Evolutionary conservation across 2,329 filamentous ascomycete genomes (phyloP).

Genomic region (Pezicula neosporulosa): DNA sequence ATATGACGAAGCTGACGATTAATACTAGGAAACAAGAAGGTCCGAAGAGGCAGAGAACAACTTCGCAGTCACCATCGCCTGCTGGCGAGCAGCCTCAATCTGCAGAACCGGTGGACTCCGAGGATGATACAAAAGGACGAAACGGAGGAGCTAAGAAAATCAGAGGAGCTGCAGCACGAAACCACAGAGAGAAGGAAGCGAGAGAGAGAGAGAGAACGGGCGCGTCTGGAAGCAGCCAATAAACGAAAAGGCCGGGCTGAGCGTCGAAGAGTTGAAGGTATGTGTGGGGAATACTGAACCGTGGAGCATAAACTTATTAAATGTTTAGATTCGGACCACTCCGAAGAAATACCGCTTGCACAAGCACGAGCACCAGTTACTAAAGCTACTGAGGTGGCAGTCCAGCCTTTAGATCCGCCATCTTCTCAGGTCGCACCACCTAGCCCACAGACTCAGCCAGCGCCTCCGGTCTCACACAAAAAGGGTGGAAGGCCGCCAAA

Average conservation of each 20-base stretch:
- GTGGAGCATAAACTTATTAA: slow-evolving; percentile 32
- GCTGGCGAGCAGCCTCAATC: slow-evolving; percentile 43
- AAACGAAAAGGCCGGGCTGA: slow-evolving; percentile 82
- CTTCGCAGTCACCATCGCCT: slow-evolving; percentile 68
- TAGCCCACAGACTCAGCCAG: slow-evolving; percentile 40
- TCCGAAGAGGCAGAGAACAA: slow-evolving; percentile 79
- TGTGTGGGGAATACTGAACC: slow-evolving; percentile 17
- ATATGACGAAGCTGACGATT: slow-evolving; percentile 20
- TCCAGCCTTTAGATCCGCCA: slow-evolving; percentile 36
- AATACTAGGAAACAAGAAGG: slow-evolving; percentile 61
- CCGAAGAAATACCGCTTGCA: slow-evolving; percentile 61
- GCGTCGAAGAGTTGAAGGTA: slow-evolving; percentile 77
- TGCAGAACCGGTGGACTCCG: slow-evolving; percentile 60
- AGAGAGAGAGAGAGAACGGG: slow-evolving; percentile 73
- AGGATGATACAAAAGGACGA: slow-evolving; percentile 58
- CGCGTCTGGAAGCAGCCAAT: slow-evolving; percentile 69
- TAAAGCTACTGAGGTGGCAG: slow-evolving; percentile 25
- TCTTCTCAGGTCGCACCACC: slow-evolving; percentile 39
- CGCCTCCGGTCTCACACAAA: slow-evolving; percentile 49
- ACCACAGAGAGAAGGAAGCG: slow-evolving; percentile 59
- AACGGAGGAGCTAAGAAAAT: slow-evolving; percentile 56
- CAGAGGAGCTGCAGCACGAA: slow-evolving; percentile 52
- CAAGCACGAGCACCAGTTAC: slow-evolving; percentile 28
- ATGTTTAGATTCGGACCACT: slow-evolving; percentile 64
- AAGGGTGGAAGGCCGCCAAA: slow-evolving; percentile 60